These are phyloP conservation scores for Salix arbutifolia DNA, from an alignment of 345 rosid genomes.

Conservation along the genomic window DNA sequence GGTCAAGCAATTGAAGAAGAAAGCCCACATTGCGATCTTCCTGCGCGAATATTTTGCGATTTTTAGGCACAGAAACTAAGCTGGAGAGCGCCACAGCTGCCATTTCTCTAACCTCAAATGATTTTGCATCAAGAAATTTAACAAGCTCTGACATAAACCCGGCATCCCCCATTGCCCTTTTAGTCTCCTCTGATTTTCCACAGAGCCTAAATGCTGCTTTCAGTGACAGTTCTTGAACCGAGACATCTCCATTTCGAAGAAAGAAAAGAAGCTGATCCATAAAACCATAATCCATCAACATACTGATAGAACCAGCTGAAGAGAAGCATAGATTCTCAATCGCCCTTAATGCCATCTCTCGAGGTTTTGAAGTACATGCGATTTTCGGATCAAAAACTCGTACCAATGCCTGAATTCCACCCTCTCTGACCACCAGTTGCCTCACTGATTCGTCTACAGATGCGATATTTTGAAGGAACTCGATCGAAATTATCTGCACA, in stretches of 20 bases:
- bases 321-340: conserved; percentile 71
- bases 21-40: conserved; percentile 59
- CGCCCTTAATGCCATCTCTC: conserved; percentile 59
- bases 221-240: conserved; percentile 70
- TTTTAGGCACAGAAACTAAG: conserved; percentile 56
- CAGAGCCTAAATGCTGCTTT: conserved; percentile 63
- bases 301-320: conserved; percentile 35
- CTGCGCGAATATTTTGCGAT: conserved; percentile 64
- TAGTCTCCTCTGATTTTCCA: conserved; percentile 61
- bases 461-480: conserved; percentile 57
- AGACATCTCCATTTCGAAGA: conserved; percentile 59
- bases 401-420: conserved; percentile 62
- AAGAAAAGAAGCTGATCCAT: conserved; percentile 50
- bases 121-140: conserved; percentile 69
- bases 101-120: conserved; percentile 66
- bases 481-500: conserved; percentile 69
- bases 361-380: conserved; percentile 47
- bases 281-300: conserved; percentile 51
- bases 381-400: conserved; percentile 53
- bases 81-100: conserved; percentile 61
- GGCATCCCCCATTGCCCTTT: conserved; percentile 61
- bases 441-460: conserved; percentile 57
- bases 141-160: conserved; percentile 84
- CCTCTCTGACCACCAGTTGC: conserved; percentile 50
- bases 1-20: conserved; percentile 61